Evolutionary conservation across 2,329 filamentous ascomycete genomes (phyloP), one percentile per base, ranked within the genome.

Genomic region (Orbilia brochopaga): DNA sequence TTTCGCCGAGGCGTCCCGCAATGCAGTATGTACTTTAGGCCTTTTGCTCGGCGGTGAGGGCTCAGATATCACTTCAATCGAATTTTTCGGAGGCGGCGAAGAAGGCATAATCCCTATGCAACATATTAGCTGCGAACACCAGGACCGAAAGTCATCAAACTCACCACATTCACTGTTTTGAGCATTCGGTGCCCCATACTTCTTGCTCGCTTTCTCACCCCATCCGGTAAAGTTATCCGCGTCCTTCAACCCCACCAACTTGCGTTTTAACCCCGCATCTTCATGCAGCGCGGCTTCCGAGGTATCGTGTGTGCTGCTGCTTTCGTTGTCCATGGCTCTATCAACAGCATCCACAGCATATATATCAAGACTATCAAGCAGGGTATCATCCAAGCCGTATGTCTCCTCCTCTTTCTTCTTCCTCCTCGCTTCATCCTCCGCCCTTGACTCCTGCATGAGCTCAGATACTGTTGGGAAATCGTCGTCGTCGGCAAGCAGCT

Each of bases 401-500:
- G 21, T n/a, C 8, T 57, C 60, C 4, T 57, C 60, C 19, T 59
- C 53, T 15, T n/a, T 35, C 24, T 46, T 54, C 23, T 15, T 24
- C 52, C 17, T 63, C 46, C 10, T 24, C 10, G 27, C 17, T 17
- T 46, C 50, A 8, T 24, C 27, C 24, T 58, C 44, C 19, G 53
- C 55, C n/a, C 48, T 23, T 17, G 27, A 46, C 21, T 60, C 59
- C 15, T 64, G 60, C 42, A 72, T 60, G 37, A 72, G 53, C 32
- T 60, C 60, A 17, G 67, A 64, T 46, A 72, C n/a, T 0, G 60
- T 63, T 19, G 66, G 66, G 24, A 63, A 64, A 30, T 72, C 60
- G 3, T 65, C 60, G 15, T 65, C 66, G 46, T 70, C 60, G 13
- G 30, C 54, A 3, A 72, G 27, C 19, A 72, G 50, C 8, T 65